Conservation (phyloP, 371 early-diverging fungal species). For the Mucor velutinosus region DNA sequence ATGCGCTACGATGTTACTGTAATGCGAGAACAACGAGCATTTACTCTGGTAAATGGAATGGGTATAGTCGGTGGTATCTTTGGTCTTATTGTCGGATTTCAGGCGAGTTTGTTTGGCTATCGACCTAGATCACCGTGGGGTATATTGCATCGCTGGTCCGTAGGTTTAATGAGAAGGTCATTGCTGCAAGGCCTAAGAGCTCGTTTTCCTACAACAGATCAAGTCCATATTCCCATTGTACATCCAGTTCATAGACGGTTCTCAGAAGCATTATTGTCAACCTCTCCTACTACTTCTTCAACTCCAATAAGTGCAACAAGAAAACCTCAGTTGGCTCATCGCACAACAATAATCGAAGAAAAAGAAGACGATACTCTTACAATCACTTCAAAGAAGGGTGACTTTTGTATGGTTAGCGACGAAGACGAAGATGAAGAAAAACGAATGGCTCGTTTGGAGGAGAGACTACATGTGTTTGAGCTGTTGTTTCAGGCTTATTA, state of each 20-base stretch:
- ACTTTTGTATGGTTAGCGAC: background rate
- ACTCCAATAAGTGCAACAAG: background rate
- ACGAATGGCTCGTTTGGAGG: slow-evolving; percentile 31
- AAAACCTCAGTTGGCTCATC: background rate
- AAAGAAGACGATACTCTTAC: background rate
- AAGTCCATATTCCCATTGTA: slow-evolving; percentile 28
- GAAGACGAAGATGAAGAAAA: slow-evolving; percentile 17
- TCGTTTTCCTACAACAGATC: slow-evolving; percentile 23
- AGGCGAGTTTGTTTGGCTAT: slow-evolving; percentile 34
- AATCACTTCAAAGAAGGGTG: background rate
- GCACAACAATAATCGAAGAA: background rate
- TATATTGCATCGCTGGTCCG: slow-evolving; percentile 33
- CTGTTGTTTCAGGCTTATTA: slow-evolving; percentile 42
- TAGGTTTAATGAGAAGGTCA: slow-evolving; percentile 27
- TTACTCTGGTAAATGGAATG: slow-evolving; percentile 36
- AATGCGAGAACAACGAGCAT: slow-evolving; percentile 31
- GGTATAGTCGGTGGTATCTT: slow-evolving; percentile 42
- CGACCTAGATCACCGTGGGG: slow-evolving; percentile 42
- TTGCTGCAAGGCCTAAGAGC: slow-evolving; percentile 24
- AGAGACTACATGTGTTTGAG: slow-evolving; percentile 41
- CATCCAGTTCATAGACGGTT: slow-evolving; percentile 36
- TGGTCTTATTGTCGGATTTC: slow-evolving; percentile 30
- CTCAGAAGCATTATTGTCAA: background rate
- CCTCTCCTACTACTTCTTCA: background rate
- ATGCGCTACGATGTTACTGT: slow-evolving; percentile 13